Base-by-base conservation (phyloP, 495 filamentous ascomycete species). In the Penicillium malachiteum region DNA sequence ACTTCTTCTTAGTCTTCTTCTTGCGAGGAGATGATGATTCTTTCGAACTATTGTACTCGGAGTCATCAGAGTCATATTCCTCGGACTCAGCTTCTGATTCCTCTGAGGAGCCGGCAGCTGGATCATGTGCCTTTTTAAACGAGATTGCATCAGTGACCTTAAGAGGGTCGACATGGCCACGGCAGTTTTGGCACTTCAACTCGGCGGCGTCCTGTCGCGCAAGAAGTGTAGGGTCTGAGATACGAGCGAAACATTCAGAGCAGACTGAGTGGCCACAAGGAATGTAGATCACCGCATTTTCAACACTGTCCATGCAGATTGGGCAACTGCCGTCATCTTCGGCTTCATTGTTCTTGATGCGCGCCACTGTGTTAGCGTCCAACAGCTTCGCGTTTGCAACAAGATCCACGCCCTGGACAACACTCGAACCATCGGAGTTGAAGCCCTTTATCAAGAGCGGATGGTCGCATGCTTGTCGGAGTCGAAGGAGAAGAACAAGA, bases 231-330 rank as follows among this genome's bases (percentile, higher is more conserved):
- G 84, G 84, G 57, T 88, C 87, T 4, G 84, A 82, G 41, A 96
- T 81, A 49, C 81, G 85, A 0, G 84, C 78, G 65, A 96, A 87
- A 63, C 92, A 96, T 57, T 90, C 87, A 0, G 81, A 70, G 67
- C 92, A 97, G 18, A 84, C 86, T 52, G 84, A 80, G 69, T 97
- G 92, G 26, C 92, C 92, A 58, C 92, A 97, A 2, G 91, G 91
- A 56, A 88, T 78, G 66, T 93, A 84, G 56, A 97, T 88, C 5
- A 85, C 78, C 0, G 94, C 87, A 55, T 91, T 92, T 13, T 81
- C 73, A 1, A 86, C 82, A 1, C 75, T 85, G 64, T 95, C 91
- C 50, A 89, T 83, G 65, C 94, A 97, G 42, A 96, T 82, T 3
- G 88, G 88, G 62, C 92, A 96, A 5, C 57, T 58, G 7, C 56